Base-by-base conservation (phyloP, 306 rosid genomes). In the Pyrus pyrifolia region DNA sequence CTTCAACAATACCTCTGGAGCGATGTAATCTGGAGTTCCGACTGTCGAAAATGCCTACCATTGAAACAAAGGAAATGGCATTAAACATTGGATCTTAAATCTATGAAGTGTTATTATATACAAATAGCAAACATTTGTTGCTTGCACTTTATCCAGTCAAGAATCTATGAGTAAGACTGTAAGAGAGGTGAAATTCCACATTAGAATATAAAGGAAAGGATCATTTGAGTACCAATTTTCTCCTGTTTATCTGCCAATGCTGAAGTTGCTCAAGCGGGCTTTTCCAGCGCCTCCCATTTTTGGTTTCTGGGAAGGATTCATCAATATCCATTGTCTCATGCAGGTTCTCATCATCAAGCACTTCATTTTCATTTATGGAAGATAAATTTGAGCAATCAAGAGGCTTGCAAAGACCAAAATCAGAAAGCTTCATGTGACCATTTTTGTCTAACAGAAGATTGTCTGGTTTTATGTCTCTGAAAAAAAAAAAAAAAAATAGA, bases 341-440 rank as follows among this genome's bases (percentile, higher is more conserved):
- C 83, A 93, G 86, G 89, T 83, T 87, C n/a, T 85, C 94, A 79
- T 91, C 96, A 68, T 91, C 91, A 3, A 91, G 80, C 62, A 84
- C 84, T 86, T 89, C 96, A 78, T 82, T 83, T 85, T 91, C 98
- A 84, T 72, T 86, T 73, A 93, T 91, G 64, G 95, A 76, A 76
- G 91, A 91, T 51, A 93, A 84, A 80, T 79, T 83, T 74, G 90
- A 74, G 89, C 96, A 91, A 83, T 91, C 93, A 51, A 91, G 96
- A 78, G 96, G 98, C 84, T 93, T 93, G 89, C 98, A 93, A 68
- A 91, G 96, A 81, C 98, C 98, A 74, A 91, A 93, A 89, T 93
- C 98, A 61, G 98, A 93, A 73, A 93, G 93, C 82, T 86, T 93
- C 95, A 89, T 91, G 80, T 93, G 96, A 80, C 96, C 98, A 59